A percentile compares a stretch with the other conserved stretches of the same genome.
These are phyloP conservation scores for Monilinia fructigena DNA, from an alignment of 2,329 filamentous ascomycete genomes.

Conservation along the genomic window DNA sequence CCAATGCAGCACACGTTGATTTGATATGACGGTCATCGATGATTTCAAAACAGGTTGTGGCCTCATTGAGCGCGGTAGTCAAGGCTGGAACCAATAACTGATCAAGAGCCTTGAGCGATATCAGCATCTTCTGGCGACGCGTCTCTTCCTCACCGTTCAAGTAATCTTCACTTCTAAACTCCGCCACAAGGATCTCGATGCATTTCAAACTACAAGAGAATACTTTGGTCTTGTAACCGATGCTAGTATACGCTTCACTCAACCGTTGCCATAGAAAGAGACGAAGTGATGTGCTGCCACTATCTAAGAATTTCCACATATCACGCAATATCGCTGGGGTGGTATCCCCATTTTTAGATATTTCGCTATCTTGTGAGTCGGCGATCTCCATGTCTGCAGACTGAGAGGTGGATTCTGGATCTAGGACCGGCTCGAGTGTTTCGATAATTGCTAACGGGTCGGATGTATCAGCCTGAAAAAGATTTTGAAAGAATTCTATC, in stretches of 20 bases:
- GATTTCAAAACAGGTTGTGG: conserved; percentile 71
- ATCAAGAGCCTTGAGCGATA: conserved; percentile 75
- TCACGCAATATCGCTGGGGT: conserved; percentile 57
- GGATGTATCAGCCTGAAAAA: conserved; percentile 80
- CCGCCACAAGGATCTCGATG: conserved; percentile 76
- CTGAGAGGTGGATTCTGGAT: conserved; percentile 59
- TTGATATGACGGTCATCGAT: conserved; percentile 77
- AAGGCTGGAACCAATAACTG: conserved; percentile 71
- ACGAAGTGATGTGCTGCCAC: conserved; percentile 77
- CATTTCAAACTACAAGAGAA: conserved; percentile 83
- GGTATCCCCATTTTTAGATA: conserved; percentile 31
- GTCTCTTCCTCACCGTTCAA: conserved; percentile 56
- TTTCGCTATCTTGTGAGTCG: conserved; percentile 20
- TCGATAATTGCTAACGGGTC: conserved; percentile 86
- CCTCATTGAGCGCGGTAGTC: conserved; percentile 65
- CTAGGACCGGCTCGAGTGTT: conserved; percentile 86
- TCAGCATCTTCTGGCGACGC: conserved; percentile 69
- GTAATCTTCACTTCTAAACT: conserved; percentile 62
- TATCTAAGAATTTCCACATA: conserved; percentile 80
- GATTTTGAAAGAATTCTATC: conserved; percentile 90
- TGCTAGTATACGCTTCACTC: conserved; percentile 82
- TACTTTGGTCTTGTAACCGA: conserved; percentile 83
- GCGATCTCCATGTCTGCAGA: conserved; percentile 32
- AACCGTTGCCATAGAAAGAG: conserved; percentile 88
- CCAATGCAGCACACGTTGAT: conserved; percentile 69